phyloP scores from a whole-genome alignment of 805 yeast genomes.

The Kazachstania kunashirensis region DNA sequence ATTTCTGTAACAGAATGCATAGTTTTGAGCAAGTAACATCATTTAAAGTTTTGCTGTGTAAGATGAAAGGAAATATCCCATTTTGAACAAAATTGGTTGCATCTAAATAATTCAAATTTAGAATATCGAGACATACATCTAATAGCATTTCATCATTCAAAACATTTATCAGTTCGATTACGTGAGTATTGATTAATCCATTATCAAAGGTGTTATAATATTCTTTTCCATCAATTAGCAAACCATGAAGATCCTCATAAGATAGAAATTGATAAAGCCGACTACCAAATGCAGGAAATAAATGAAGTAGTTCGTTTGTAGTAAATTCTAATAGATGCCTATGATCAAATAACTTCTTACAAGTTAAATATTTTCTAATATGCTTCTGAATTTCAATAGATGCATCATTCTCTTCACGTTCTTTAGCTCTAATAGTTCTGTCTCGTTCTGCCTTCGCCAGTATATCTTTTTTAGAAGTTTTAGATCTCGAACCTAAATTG shows the following conservation, averaged over 20 bases:
- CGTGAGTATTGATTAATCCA: constrained; percentile 7
- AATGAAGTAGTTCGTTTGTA: too few relatives aligned
- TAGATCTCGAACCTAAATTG: constrained; percentile 45
- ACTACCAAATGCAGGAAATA: constrained; percentile 29
- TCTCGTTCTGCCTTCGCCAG: constrained; percentile 59
- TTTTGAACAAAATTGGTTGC: background rate
- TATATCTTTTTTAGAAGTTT: constrained; percentile 32
- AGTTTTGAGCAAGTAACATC: background rate
- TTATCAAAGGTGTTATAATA: constrained; percentile 10
- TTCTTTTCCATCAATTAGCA: constrained; percentile 6
- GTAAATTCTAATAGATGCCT: too few relatives aligned
- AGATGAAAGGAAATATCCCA: constrained; percentile 1
- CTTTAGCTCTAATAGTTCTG: constrained; percentile 53
- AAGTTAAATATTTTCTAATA: constrained; percentile 35
- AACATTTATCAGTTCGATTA: constrained; percentile 6
- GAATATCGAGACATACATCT: constrained; percentile 2
- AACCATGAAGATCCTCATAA: constrained; percentile 4
- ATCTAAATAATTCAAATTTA: constrained; percentile 8
- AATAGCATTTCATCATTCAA: constrained; percentile 10
- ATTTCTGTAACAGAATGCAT: background rate
- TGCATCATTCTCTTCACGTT: constrained; percentile 40
- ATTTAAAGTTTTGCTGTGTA: background rate
- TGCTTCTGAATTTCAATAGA: constrained; percentile 42
- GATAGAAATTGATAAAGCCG: constrained; percentile 11
- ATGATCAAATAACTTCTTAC: constrained; percentile 19